Conservation (phyloP, 441 rosid species). For the Flueggea neowawraea region DNA sequence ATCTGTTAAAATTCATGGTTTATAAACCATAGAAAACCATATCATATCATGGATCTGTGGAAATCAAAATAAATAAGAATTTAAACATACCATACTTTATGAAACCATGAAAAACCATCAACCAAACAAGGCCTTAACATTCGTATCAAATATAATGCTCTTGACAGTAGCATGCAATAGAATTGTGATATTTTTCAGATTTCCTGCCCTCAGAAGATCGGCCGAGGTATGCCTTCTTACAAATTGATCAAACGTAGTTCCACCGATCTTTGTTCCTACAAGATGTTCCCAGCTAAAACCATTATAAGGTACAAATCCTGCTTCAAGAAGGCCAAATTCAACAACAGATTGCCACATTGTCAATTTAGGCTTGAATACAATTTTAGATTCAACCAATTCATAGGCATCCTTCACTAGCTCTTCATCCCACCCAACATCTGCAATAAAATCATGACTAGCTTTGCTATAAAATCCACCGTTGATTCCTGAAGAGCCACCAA, state of each 20-base stretch:
- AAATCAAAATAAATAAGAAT: too few relatives aligned
- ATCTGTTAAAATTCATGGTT: too few relatives aligned
- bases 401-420: conserved; percentile 57
- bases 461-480: conserved; percentile 76
- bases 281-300: conserved; percentile 67
- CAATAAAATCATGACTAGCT: conserved; percentile 53
- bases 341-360: conserved; percentile 67
- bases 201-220: conserved; percentile 58
- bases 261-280: conserved; percentile 78
- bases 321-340: conserved; percentile 66
- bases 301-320: conserved; percentile 64
- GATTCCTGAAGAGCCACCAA: conserved; percentile 77
- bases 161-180: conserved; percentile 61
- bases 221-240: conserved; percentile 78
- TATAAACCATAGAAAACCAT: too few relatives aligned
- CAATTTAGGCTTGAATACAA: conserved; percentile 52
- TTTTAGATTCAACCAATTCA: conserved; percentile 69
- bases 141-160: conserved; percentile 42
- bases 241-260: conserved; percentile 46
- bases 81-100: too few relatives aligned
- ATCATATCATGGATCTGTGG: too few relatives aligned
- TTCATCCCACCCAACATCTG: conserved; percentile 55
- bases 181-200: conserved; percentile 41
- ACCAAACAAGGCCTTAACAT: too few relatives aligned
- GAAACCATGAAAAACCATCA: too few relatives aligned